Evolutionary conservation across 1,139 yeast species (phyloP).

Genomic region (Kurtzmaniella quercitrusa): DNA sequence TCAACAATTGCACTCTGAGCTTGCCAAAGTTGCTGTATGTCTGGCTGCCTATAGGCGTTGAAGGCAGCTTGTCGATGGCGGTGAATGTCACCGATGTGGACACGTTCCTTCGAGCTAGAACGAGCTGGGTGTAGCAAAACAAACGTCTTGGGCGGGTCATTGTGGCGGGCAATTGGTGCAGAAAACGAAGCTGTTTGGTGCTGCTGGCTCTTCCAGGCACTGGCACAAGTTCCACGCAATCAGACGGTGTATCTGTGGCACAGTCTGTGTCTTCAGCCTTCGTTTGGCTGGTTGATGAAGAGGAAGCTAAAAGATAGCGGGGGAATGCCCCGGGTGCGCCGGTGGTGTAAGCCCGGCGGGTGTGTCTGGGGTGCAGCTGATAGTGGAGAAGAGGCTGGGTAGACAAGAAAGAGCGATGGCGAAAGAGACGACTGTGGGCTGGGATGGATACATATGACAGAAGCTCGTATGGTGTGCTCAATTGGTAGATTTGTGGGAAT

Average conservation of each 20-base stretch:
- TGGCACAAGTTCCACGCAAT: no score
- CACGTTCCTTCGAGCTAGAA: slow-evolving; percentile 6
- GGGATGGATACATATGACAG: no score
- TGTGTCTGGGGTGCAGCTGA: background rate
- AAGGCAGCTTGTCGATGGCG: slow-evolving; percentile 18
- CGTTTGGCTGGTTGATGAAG: background rate
- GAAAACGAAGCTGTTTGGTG: background rate
- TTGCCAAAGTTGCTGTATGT: slow-evolving; percentile 20
- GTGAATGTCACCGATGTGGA: slow-evolving; percentile 26
- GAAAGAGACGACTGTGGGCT: no score
- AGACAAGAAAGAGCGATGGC: no score
- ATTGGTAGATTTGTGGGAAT: no score
- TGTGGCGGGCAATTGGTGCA: background rate
- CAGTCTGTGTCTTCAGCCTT: background rate
- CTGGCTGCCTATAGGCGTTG: slow-evolving; percentile 9
- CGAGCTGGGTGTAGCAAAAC: background rate
- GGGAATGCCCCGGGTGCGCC: background rate
- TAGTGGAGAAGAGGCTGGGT: no score
- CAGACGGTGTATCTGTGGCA: background rate
- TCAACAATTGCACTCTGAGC: slow-evolving; percentile 50
- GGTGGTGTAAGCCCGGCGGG: background rate
- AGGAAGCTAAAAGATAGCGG: background rate
- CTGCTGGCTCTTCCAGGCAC: no score
- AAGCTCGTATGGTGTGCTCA: no score
- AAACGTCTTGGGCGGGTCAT: background rate